Evolutionary conservation across 371 early-diverging fungal species (phyloP).

Genomic region (Apophysomyces variabilis): DNA sequence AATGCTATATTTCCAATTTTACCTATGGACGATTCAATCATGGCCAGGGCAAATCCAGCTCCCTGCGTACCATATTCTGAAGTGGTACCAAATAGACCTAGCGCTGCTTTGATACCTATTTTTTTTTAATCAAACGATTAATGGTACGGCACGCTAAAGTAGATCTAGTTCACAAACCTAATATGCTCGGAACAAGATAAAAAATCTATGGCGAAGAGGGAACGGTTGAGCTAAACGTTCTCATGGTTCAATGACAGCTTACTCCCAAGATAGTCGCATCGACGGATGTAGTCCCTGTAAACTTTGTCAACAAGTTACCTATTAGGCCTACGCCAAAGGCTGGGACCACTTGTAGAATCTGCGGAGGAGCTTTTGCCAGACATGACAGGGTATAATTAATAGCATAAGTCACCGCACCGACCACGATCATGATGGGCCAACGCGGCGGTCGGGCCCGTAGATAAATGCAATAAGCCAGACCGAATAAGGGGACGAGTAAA

Average conservation of each 20-base stretch:
- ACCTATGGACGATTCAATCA: conserved; percentile 46
- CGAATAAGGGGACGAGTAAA: conserved; percentile 48
- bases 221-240: neutral
- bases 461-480: conserved; percentile 47
- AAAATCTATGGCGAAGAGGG: conserved; percentile 24
- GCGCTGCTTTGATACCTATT: conserved; percentile 46
- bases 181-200: conserved; percentile 62
- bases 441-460: conserved; percentile 45
- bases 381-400: conserved; percentile 38
- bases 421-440: conserved; percentile 47
- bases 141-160: neutral
- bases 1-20: neutral
- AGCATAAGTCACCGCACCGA: conserved; percentile 38
- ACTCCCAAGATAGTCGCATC: conserved; percentile 61
- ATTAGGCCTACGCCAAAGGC: conserved; percentile 59
- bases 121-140: conserved; percentile 1
- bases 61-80: conserved; percentile 44
- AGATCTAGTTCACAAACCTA: conserved; percentile 26
- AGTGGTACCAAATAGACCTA: conserved; percentile 43
- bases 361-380: conserved; percentile 52
- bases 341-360: conserved; percentile 54
- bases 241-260: conserved; percentile 16
- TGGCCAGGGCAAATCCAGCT: conserved; percentile 48
- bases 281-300: conserved; percentile 60
- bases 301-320: conserved; percentile 56